Evolutionary conservation across 2,329 filamentous ascomycete species (phyloP), one percentile per base, ranked within the genome.

Genomic region (Ambrosiella beaveri): DNA sequence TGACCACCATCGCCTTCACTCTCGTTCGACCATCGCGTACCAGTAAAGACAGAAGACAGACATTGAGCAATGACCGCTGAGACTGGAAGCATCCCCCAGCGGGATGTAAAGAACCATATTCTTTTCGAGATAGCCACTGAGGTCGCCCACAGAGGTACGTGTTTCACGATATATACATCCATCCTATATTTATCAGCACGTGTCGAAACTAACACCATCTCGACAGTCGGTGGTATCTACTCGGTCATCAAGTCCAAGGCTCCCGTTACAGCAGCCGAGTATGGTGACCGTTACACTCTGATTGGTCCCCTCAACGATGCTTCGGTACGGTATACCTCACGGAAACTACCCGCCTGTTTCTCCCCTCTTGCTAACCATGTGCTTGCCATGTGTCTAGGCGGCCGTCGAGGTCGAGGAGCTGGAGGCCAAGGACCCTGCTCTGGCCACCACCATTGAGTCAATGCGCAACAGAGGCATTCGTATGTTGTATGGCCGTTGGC

Each of bases 171-270:
- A 12, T 38, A n/a, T 17, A 2, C 36, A 6, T 17, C 1, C 12
- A 5, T 35, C 7, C 49, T n/a, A 8, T 19, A 12, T 47, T 53
- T 17, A 27, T 4, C 27, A 3, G 27, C 27, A 27, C 3, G 27
- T 27, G 27, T 27, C 27, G 3, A 27, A 27, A 27, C 27, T 27
- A 27, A 27, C 27, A 27, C 3, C 27, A 17, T 59, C 36, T 7
- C 1, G 37, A 52, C 59, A 94, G 93, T 98, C 62, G 93, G 93
- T 68, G 93, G 93, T 66, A 98, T 98, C 73, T 98, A 98, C 77
- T 97, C 91, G 13, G 93, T 98, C 64, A 84, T 98, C 73, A 98
- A 98, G 73, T 98, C 93, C 62, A 98, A 98, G 73, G 91, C 93
- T 41, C 91, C 93, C 55, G 93, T 97, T 62, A 97, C 93, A 49